Evolutionary conservation across 1,284 basidiomycete genomes (phyloP).

Genomic region (Pyrrhoderma noxium): DNA sequence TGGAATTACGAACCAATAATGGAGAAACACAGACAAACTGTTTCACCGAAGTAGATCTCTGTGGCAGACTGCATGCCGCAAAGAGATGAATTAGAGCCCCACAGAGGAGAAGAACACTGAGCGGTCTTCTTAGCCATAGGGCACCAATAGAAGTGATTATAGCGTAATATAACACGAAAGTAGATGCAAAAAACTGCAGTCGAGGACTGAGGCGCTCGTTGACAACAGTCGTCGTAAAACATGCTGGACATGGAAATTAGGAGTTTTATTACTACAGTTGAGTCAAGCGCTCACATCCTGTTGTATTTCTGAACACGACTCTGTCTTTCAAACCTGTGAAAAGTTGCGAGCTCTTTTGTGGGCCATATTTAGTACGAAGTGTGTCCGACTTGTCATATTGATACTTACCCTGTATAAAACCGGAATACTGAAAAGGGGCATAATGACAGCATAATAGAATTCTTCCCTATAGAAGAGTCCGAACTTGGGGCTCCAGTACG

Average conservation of each 20-base stretch:
- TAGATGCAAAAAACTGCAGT: neutral
- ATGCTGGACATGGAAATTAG: neutral
- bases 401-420: slow-evolving; percentile 2
- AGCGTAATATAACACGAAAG: neutral
- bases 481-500: neutral
- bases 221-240: neutral
- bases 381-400: neutral
- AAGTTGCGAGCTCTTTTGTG: neutral
- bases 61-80: neutral
- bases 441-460: slow-evolving; percentile 1
- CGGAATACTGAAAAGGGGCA: neutral
- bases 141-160: neutral
- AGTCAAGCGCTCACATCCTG: slow-evolving; percentile 11
- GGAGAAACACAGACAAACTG: neutral
- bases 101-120: slow-evolving; percentile 4
- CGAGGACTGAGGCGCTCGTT: neutral
- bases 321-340: neutral
- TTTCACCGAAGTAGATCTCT: neutral
- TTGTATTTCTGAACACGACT: neutral
- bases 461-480: neutral
- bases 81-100: slow-evolving; percentile 6
- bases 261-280: neutral
- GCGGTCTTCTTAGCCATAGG: neutral
- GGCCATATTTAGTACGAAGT: neutral
- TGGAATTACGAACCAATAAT: neutral